phyloP scores from a whole-genome alignment of 73 alveolate species.

The Symbiodinium pilosum region DNA sequence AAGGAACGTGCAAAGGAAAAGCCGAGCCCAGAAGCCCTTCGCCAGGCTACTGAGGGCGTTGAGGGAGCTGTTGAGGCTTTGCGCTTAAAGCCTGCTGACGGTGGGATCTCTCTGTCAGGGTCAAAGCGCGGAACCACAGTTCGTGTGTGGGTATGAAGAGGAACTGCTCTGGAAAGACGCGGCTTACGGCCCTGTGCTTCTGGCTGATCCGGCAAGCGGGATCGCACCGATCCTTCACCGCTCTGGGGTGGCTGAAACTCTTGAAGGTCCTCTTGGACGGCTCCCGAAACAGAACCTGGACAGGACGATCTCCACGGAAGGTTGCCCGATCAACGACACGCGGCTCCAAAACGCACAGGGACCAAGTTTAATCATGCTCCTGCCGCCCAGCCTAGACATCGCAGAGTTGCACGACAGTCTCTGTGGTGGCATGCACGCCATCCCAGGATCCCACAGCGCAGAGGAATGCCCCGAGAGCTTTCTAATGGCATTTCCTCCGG shows the following conservation, averaged over 20 bases:
- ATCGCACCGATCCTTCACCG: too few relatives aligned
- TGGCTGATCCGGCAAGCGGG: too few relatives aligned
- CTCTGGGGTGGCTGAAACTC: slow-evolving; percentile 9
- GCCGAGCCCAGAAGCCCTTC: too few relatives aligned
- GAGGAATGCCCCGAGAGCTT: slow-evolving; percentile 29
- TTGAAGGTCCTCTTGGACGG: slow-evolving; percentile 1
- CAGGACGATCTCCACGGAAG: not conserved
- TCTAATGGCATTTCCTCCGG: not conserved
- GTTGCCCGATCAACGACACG: not conserved
- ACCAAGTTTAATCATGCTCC: not conserved
- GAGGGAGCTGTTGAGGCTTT: too few relatives aligned
- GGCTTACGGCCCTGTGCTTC: not conserved
- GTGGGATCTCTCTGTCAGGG: too few relatives aligned
- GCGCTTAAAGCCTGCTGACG: too few relatives aligned
- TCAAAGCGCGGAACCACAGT: too few relatives aligned
- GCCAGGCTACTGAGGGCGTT: too few relatives aligned
- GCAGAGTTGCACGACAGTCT: not conserved
- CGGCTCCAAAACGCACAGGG: not conserved
- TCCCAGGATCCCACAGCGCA: not conserved
- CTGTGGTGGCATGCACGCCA: not conserved
- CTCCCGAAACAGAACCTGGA: slow-evolving; percentile 19
- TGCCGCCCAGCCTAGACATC: not conserved
- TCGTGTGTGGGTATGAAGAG: too few relatives aligned
- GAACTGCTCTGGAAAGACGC: too few relatives aligned
- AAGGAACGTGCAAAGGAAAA: too few relatives aligned